Evolutionary conservation across 2,329 filamentous ascomycete species (phyloP).

Genomic region (Stemphylium beticola): DNA sequence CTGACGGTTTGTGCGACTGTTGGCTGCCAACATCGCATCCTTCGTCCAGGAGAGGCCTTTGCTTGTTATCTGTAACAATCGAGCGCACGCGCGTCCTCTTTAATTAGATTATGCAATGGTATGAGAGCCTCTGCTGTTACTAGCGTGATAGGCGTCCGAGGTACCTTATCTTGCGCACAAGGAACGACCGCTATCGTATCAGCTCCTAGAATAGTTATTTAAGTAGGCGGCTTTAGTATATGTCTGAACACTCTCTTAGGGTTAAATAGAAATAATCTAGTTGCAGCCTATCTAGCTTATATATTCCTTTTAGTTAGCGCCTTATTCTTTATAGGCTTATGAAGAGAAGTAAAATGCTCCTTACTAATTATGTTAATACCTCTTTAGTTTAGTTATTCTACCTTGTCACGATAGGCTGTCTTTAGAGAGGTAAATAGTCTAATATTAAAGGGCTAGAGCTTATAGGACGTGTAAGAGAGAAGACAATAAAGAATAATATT

Average conservation of each 20-base stretch:
- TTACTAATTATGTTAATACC: slow-evolving; percentile 16
- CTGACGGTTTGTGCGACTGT: slow-evolving; percentile 22
- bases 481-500: slow-evolving; percentile 25
- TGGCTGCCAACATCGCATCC: no score
- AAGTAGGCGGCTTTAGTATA: slow-evolving; percentile 24
- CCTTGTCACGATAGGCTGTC: background rate
- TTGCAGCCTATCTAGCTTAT: slow-evolving; percentile 28
- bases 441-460: no score
- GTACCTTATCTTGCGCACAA: background rate
- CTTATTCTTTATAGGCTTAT: slow-evolving; percentile 26
- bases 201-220: no score
- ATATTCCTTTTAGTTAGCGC: slow-evolving; percentile 41
- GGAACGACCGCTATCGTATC: no score
- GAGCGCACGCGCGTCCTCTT: slow-evolving; percentile 21
- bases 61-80: no score
- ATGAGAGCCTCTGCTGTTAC: slow-evolving; percentile 22
- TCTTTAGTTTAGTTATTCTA: slow-evolving; percentile 16
- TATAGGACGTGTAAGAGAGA: no score
- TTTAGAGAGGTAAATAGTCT: background rate
- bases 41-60: no score
- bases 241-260: slow-evolving; percentile 37
- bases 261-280: slow-evolving; percentile 39
- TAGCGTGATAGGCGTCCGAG: slow-evolving; percentile 30
- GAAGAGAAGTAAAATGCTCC: slow-evolving; percentile 27
- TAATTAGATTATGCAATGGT: slow-evolving; percentile 21